Evolutionary conservation across 176 grass and related monocot genomes (phyloP).

Genomic region (Raddia distichophylla): DNA sequence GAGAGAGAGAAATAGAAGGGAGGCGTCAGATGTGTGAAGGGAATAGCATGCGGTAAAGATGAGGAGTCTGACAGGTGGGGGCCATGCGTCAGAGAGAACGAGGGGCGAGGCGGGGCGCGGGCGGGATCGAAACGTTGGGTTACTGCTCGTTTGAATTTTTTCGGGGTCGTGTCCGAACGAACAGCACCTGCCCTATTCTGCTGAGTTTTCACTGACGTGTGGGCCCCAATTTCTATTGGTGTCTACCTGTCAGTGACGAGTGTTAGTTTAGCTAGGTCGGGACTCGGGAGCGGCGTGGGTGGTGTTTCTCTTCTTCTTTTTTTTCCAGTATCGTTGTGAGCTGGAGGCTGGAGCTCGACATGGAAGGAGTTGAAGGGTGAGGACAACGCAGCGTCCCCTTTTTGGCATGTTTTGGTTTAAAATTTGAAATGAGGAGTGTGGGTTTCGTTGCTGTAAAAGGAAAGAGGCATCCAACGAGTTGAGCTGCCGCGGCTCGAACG

Average conservation of each 20-base stretch:
- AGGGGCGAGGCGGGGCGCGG: not conserved
- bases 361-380: not conserved
- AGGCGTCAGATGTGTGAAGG: not conserved
- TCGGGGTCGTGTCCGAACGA: conserved; percentile 49
- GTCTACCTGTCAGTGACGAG: fast-evolving
- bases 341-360: not conserved
- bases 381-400: not conserved
- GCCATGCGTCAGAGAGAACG: not conserved
- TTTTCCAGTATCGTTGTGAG: not conserved
- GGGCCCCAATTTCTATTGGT: not conserved
- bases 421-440: conserved; percentile 37
- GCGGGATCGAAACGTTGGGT: conserved; percentile 42
- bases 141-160: conserved; percentile 51
- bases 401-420: conserved; percentile 40
- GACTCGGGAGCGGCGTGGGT: no score
- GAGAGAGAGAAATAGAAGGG: conserved; percentile 31
- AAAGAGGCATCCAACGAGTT: no score
- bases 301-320: not conserved
- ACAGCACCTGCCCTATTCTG: fast-evolving
- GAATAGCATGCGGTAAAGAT: conserved; percentile 46
- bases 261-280: fast-evolving
- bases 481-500: no score
- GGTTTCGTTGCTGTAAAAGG: not conserved
- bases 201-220: fast-evolving
- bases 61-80: conserved; percentile 34